phyloP scores from a whole-genome alignment of 139 green algal genomes.

The Chlorella sp. region DNA sequence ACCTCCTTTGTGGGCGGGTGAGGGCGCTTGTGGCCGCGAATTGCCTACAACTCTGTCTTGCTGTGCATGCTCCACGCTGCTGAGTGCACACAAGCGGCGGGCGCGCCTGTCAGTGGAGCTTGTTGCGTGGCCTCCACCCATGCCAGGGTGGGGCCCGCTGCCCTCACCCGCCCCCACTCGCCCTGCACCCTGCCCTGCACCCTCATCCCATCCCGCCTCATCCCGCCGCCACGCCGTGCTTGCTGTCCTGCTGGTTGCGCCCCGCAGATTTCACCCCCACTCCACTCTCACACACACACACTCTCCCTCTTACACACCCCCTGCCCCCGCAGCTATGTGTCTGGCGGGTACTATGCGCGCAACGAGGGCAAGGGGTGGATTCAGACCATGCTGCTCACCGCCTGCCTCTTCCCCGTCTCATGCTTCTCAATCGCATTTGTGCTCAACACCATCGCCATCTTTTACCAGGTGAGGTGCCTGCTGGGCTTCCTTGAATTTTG shows the following conservation, averaged over 20 bases:
- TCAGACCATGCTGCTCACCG: conserved; percentile 90
- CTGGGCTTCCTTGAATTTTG: too few species aligned
- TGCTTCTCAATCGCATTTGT: conserved; percentile 89
- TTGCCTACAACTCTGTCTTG: too few species aligned
- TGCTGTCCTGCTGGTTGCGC: not conserved
- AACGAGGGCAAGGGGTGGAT: conserved; percentile 94
- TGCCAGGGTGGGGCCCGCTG: too few species aligned
- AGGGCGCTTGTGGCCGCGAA: too few species aligned
- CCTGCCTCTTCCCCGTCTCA: conserved; percentile 75
- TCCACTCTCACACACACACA: not conserved
- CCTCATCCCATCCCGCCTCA: too few species aligned
- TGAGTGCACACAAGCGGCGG: too few species aligned
- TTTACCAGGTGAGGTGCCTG: conserved; percentile 85
- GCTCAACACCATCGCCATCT: conserved; percentile 97
- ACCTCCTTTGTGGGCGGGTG: conserved; percentile 85
- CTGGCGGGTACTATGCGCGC: conserved; percentile 85
- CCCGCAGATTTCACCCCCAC: not conserved
- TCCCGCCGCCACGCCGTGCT: not conserved
- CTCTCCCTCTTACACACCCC: not conserved
- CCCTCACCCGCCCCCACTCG: not conserved
- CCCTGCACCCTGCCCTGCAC: too few species aligned
- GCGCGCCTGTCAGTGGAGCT: too few species aligned
- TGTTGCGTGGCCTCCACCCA: too few species aligned
- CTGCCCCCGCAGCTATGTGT: conserved; percentile 65
- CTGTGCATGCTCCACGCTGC: too few species aligned